Evolutionary conservation across 768 basidiomycete species (phyloP), one percentile per base, ranked within the genome.

Genomic region (Peribolospora kevripleyi): DNA sequence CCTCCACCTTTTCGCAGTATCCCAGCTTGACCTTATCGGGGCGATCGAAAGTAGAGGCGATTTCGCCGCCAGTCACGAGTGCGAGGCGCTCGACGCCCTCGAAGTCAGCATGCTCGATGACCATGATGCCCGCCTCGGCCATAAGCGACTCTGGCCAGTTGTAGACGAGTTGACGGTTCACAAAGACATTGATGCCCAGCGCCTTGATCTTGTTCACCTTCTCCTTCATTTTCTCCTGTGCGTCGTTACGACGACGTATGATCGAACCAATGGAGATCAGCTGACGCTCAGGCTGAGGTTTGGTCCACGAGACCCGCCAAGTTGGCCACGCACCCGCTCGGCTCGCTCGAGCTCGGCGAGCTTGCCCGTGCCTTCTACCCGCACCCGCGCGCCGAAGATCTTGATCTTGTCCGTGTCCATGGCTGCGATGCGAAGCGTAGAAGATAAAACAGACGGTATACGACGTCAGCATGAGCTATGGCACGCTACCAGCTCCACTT

Each of bases 381-480:
- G 86, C 59, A 97, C 80, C 43, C 87, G 76, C 0, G 93, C 91
- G 47, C 93, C 93, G 58, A 98, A 98, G 58, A 98, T 82, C 71
- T 98, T 98, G 73, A 97, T 93, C 69, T 98, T 98, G 71, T 98
- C 93, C 38, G 93, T 98, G 70, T 98, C 93, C 93, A 97, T 97
- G 3, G 93, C 88, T 90, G 60, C 8, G 42, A 4, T 43, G 5
- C 4, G 46, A 25, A 7, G 2, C 7, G 25, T 45, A 42, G 37
- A 7, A 14, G 9, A 46, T 11, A 38, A 45, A 46, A 46, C 38
- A 2, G 42, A 9, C 9, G 2, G 5, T 14, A n/a, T 11, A 25
- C n/a, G 47, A 58, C 25, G 54, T 14, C 42, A 57, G 40, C 53
- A 53, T 37, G 14, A 42, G 52, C 38, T 11, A 14, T 9, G 42